These are phyloP conservation scores for Aspergillus kassunensis DNA, from an alignment of 495 filamentous ascomycete species.

Conservation along the genomic window DNA sequence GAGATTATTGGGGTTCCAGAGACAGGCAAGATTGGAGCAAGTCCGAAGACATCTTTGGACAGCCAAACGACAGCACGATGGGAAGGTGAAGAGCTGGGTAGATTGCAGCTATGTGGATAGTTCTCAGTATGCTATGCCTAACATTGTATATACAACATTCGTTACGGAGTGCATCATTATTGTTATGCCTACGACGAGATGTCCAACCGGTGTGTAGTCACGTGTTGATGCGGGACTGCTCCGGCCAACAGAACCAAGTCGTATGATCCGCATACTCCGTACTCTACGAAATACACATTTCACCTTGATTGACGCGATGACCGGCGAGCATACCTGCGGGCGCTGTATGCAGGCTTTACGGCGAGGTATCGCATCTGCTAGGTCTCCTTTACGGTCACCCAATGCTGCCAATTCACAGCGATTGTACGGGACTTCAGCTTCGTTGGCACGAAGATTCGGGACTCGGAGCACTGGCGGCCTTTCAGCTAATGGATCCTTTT, in stretches of 20 bases:
- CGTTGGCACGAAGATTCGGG: slow-evolving; percentile 31
- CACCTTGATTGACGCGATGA: slow-evolving; percentile 27
- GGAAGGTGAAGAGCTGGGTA: background rate
- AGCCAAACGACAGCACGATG: background rate
- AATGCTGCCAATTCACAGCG: slow-evolving; percentile 23
- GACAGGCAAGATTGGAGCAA: slow-evolving; percentile 49
- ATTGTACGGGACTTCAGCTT: slow-evolving; percentile 21
- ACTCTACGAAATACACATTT: no score
- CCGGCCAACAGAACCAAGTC: background rate
- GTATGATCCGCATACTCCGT: background rate
- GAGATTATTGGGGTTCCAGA: slow-evolving; percentile 74
- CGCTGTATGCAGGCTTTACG: slow-evolving; percentile 40
- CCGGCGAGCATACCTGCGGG: slow-evolving; percentile 39
- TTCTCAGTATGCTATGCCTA: background rate
- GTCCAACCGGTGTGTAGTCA: no score
- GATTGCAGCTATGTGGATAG: background rate
- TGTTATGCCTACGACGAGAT: no score
- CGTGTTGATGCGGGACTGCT: background rate
- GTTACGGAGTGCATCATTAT: background rate
- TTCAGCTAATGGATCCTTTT: slow-evolving; percentile 11
- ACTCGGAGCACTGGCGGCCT: slow-evolving; percentile 25
- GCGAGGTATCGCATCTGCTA: slow-evolving; percentile 21
- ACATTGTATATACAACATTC: background rate
- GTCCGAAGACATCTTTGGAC: slow-evolving; percentile 59
- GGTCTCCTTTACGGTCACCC: slow-evolving; percentile 19